Evolutionary conservation across 345 rosid genomes (phyloP).

Genomic region (Populus nigra): DNA sequence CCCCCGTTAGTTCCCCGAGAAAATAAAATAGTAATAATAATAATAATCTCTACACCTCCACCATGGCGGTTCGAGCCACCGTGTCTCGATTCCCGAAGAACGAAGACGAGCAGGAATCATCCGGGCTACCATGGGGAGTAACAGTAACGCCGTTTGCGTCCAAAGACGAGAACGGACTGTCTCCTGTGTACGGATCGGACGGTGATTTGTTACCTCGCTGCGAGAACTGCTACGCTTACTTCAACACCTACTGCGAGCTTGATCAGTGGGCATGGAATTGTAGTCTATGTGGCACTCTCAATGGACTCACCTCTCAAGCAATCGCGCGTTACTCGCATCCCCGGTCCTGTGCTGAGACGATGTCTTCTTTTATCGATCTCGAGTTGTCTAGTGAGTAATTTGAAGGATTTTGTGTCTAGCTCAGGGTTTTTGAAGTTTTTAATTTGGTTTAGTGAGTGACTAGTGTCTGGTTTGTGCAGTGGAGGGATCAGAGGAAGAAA

Average conservation of each 20-base stretch:
- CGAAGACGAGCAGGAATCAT: constrained; percentile 68
- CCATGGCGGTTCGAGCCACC: constrained; percentile 85
- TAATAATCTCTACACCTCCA: neutral
- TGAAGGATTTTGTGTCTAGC: neutral
- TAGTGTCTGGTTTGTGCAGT: constrained; percentile 34
- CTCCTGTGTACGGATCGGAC: constrained; percentile 73
- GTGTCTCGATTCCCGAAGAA: constrained; percentile 78
- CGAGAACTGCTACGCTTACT: constrained; percentile 91
- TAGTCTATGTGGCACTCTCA: constrained; percentile 85
- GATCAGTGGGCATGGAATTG: constrained; percentile 99
- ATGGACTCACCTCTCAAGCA: constrained; percentile 68
- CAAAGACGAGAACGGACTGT: constrained; percentile 77
- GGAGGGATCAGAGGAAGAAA: constrained; percentile 79
- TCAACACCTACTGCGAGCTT: constrained; percentile 85
- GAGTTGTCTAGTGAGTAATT: constrained; percentile 62
- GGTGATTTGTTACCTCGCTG: constrained; percentile 86
- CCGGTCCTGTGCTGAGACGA: constrained; percentile 78
- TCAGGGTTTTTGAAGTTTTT: neutral
- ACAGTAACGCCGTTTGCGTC: constrained; percentile 85
- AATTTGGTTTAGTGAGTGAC: neutral
- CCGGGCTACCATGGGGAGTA: constrained; percentile 91
- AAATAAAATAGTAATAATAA: neutral
- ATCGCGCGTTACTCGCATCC: constrained; percentile 79
- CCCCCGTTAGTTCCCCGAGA: constrained; percentile 14
- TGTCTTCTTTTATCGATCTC: constrained; percentile 91